Percentiles rank a stretch among this genome's conserved stretches.
These are phyloP conservation scores for Cyberlindnera xylosilytica DNA, from an alignment of 805 yeast species.

Conservation along the genomic window DNA sequence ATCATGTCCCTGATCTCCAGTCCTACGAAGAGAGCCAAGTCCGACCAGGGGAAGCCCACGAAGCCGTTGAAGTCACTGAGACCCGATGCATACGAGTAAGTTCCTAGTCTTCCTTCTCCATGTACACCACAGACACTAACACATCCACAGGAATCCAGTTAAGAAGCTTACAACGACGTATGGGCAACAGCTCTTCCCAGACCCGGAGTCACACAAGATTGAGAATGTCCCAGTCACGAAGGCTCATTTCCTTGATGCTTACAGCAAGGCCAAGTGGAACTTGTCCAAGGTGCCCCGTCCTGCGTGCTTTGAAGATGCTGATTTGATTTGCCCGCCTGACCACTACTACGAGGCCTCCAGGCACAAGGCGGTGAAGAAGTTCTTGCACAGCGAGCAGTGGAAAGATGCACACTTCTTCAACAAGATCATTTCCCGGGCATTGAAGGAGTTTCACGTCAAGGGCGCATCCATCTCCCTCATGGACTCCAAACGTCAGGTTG, in stretches of 20 bases:
- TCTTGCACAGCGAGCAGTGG: slow-evolving; percentile 48
- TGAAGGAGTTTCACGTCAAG: slow-evolving; percentile 40
- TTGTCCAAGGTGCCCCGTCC: slow-evolving; percentile 56
- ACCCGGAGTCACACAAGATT: slow-evolving; percentile 6
- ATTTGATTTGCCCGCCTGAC: slow-evolving; percentile 59
- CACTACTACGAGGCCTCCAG: slow-evolving; percentile 48
- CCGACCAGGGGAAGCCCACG: not conserved
- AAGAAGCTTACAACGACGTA: slow-evolving; percentile 2
- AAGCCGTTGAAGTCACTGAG: not conserved
- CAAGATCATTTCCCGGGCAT: slow-evolving; percentile 35
- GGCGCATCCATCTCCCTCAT: slow-evolving; percentile 63
- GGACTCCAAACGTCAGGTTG: slow-evolving; percentile 42
- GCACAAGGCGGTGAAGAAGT: slow-evolving; percentile 40
- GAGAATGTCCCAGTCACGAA: slow-evolving; percentile 40
- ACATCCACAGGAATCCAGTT: not conserved
- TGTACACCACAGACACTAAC: not conserved
- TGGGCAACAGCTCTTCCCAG: slow-evolving; percentile 16
- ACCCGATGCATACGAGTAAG: not conserved
- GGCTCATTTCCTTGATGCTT: slow-evolving; percentile 54
- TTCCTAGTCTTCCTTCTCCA: not conserved
- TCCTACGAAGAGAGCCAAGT: not conserved
- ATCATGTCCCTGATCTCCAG: not conserved
- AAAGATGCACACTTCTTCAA: slow-evolving; percentile 37
- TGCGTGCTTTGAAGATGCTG: slow-evolving; percentile 41
- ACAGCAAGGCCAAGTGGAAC: slow-evolving; percentile 55